phyloP scores from a whole-genome alignment of 2,329 filamentous ascomycete species.

The Stachybotrys chlorohalonatus region DNA sequence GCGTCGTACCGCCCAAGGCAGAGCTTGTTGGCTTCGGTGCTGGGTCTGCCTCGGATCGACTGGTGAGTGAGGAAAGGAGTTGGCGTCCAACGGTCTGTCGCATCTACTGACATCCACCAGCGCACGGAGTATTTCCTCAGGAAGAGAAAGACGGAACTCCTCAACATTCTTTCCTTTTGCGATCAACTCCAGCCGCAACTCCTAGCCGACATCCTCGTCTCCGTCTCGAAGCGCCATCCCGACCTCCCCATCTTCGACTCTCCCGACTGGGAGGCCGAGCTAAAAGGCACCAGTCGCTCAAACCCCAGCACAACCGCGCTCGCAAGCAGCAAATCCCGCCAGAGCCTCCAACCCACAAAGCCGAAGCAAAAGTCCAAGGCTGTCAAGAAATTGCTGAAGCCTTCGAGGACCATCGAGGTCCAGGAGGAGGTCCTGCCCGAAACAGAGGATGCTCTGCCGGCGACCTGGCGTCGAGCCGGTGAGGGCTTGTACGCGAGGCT shows the following conservation, averaged over 20 bases:
- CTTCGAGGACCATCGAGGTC: conserved; percentile 14
- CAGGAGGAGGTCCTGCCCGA: conserved; percentile 15
- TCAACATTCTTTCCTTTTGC: conserved; percentile 30
- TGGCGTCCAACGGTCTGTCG: too few species aligned
- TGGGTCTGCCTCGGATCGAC: conserved; percentile 21
- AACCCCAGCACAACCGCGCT: conserved; percentile 1
- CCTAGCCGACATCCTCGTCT: conserved; percentile 30
- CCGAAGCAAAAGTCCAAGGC: conserved; percentile 20
- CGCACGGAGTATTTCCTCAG: conserved; percentile 28
- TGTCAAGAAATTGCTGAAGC: conserved; percentile 22
- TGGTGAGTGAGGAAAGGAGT: conserved; percentile 17
- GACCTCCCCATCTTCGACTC: conserved; percentile 32
- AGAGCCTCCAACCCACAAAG: conserved; percentile 20
- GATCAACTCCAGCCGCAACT: conserved; percentile 31
- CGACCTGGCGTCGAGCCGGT: conserved; percentile 29
- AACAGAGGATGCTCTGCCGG: conserved; percentile 23
- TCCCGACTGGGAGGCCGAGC: conserved; percentile 27
- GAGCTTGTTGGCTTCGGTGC: conserved; percentile 28
- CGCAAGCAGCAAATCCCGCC: conserved; percentile 14
- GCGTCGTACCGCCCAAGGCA: conserved; percentile 22
- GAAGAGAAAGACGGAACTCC: conserved; percentile 26
- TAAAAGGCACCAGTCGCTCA: conserved; percentile 7
- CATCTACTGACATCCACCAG: conserved; percentile 10
- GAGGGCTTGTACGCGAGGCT: conserved; percentile 30
- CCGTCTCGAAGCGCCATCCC: conserved; percentile 31